These are phyloP conservation scores for Hemileccinum impolitum DNA, from an alignment of 768 basidiomycete genomes.

Conservation along the genomic window DNA sequence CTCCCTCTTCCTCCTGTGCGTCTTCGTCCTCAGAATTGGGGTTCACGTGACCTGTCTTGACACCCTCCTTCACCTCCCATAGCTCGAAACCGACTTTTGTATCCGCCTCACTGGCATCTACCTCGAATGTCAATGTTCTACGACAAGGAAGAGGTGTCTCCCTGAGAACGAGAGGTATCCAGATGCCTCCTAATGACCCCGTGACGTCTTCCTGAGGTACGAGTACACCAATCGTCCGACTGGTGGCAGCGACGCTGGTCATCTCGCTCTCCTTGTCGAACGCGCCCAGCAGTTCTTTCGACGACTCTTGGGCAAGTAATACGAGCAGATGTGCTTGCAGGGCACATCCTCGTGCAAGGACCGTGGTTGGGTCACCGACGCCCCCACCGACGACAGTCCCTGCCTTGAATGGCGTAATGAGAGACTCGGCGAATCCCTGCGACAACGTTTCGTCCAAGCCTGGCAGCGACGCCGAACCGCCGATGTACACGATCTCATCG, in stretches of 20 bases:
- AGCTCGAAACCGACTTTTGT: slow-evolving; percentile 59
- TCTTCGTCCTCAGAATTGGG: slow-evolving; percentile 44
- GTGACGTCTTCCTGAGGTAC: slow-evolving; percentile 49
- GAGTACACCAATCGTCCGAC: slow-evolving; percentile 60
- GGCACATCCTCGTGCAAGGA: slow-evolving; percentile 75
- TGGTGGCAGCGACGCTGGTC: slow-evolving; percentile 51
- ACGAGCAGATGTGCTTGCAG: slow-evolving; percentile 66
- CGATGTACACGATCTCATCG: slow-evolving; percentile 79
- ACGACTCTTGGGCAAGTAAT: slow-evolving; percentile 44
- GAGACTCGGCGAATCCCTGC: slow-evolving; percentile 55
- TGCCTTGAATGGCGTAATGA: slow-evolving; percentile 62
- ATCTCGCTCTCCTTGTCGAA: slow-evolving; percentile 43
- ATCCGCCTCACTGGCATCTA: slow-evolving; percentile 41
- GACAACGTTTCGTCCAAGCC: slow-evolving; percentile 63
- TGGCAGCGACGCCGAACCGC: slow-evolving; percentile 70
- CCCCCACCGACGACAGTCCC: slow-evolving; percentile 72
- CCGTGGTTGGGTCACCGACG: slow-evolving; percentile 71
- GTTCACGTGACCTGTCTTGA: slow-evolving; percentile 58
- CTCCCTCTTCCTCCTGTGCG: slow-evolving; percentile 48
- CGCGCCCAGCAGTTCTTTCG: slow-evolving; percentile 48
- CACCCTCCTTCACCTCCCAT: slow-evolving; percentile 72
- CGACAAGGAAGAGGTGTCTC: slow-evolving; percentile 73
- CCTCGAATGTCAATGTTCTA: slow-evolving; percentile 55
- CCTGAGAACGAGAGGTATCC: slow-evolving; percentile 61
- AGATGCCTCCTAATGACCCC: slow-evolving; percentile 53